Evolutionary conservation across 2,329 filamentous ascomycete genomes (phyloP).

Genomic region (Uncinocarpus reesii): DNA sequence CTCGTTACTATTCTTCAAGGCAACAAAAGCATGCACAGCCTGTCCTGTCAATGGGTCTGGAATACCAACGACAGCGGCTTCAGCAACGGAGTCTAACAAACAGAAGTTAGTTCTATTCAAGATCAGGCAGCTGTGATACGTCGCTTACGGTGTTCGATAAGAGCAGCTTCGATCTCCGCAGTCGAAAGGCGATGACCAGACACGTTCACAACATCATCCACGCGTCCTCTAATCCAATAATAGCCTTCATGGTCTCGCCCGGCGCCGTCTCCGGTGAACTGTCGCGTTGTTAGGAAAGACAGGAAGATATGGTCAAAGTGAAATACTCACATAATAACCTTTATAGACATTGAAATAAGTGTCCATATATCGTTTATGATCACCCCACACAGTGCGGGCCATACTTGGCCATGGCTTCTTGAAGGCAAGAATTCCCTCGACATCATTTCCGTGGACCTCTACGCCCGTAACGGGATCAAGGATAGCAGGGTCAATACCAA

Average conservation of each 20-base stretch:
- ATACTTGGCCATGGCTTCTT: constrained; percentile 98
- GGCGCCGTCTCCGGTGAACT: constrained; percentile 64
- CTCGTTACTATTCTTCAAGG: constrained; percentile 68
- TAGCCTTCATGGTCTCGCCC: constrained; percentile 95
- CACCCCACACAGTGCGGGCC: constrained; percentile 94
- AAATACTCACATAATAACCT: constrained; percentile 79
- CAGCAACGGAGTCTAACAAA: constrained; percentile 58
- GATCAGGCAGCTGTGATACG: neutral
- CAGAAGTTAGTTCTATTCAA: constrained; percentile 5
- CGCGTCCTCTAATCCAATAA: constrained; percentile 98
- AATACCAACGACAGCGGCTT: constrained; percentile 91
- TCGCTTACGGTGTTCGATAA: constrained; percentile 69
- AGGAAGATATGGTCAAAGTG: neutral
- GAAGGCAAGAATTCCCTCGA: constrained; percentile 92
- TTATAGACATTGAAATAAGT: constrained; percentile 97
- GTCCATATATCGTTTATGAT: constrained; percentile 97
- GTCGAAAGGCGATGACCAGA: constrained; percentile 93
- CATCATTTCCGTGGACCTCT: constrained; percentile 89
- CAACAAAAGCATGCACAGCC: constrained; percentile 92
- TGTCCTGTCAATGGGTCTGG: constrained; percentile 90
- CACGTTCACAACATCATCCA: constrained; percentile 98
- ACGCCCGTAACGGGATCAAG: constrained; percentile 92
- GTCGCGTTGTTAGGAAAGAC: constrained; percentile 14
- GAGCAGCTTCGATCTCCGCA: constrained; percentile 92
- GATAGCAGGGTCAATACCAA: constrained; percentile 94